Conservation (phyloP, 495 filamentous ascomycete species). For the Aspergillus bridgeri region DNA sequence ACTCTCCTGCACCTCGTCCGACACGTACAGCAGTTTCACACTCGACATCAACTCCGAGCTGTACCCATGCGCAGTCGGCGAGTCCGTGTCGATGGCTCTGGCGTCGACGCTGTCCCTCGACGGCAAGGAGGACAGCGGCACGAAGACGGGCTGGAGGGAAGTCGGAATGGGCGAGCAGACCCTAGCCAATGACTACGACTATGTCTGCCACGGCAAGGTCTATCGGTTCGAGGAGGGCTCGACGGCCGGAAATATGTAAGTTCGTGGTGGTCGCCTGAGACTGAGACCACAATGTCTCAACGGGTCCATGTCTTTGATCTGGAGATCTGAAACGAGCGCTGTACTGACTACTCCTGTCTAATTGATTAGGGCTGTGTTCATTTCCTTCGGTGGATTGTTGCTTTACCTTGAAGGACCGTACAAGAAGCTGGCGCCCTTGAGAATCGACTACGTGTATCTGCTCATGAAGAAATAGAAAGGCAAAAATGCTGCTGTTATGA, state of each 20-base stretch:
- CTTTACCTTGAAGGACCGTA: slow-evolving; percentile 90
- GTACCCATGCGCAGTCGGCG: slow-evolving; percentile 69
- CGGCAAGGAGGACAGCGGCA: slow-evolving; percentile 61
- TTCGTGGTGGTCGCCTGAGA: slow-evolving; percentile 15
- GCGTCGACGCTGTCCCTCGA: slow-evolving; percentile 83
- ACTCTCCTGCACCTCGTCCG: slow-evolving; percentile 64
- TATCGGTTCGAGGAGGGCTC: slow-evolving; percentile 92
- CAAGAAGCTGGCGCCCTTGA: slow-evolving; percentile 86
- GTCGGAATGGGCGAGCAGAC: slow-evolving; percentile 67
- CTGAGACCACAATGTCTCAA: too few relatives aligned
- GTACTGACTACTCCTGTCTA: slow-evolving; percentile 1
- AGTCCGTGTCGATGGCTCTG: slow-evolving; percentile 72
- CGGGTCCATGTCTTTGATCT: slow-evolving; percentile 64
- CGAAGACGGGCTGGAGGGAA: slow-evolving; percentile 75
- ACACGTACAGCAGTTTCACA: slow-evolving; percentile 67
- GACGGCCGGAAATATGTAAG: slow-evolving; percentile 80
- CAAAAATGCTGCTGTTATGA: not conserved
- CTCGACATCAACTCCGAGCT: slow-evolving; percentile 96
- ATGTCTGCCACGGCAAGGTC: slow-evolving; percentile 96
- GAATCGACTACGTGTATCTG: slow-evolving; percentile 91
- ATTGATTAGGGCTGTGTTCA: slow-evolving; percentile 74
- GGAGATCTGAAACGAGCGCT: not conserved
- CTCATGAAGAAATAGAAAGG: slow-evolving; percentile 76
- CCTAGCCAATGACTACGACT: slow-evolving; percentile 90
- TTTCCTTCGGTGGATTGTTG: slow-evolving; percentile 88